These are phyloP conservation scores for Cladosporium sphaerospermum DNA, from an alignment of 2,329 filamentous ascomycete species.

Conservation along the genomic window DNA sequence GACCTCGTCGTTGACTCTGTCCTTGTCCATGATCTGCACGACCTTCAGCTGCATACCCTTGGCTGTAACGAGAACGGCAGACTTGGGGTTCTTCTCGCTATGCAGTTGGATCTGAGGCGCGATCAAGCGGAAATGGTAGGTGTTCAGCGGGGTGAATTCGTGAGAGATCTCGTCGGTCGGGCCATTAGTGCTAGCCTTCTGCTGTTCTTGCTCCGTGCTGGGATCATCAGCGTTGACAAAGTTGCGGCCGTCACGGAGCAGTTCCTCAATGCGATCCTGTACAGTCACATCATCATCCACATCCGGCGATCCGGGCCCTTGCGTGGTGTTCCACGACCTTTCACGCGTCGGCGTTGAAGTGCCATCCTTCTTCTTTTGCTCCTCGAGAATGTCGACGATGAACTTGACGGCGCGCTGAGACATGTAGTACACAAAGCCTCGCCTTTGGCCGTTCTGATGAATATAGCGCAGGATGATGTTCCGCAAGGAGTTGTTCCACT, in stretches of 20 bases:
- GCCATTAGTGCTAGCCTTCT: constrained; percentile 14
- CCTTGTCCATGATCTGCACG: constrained; percentile 95
- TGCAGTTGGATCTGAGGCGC: constrained; percentile 97
- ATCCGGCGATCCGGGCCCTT: constrained; percentile 33
- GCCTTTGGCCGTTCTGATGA: constrained; percentile 90
- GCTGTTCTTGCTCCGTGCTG: constrained; percentile 38
- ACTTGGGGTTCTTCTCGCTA: constrained; percentile 95
- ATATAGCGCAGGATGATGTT: constrained; percentile 97
- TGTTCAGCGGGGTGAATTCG: constrained; percentile 86
- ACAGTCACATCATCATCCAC: constrained; percentile 61
- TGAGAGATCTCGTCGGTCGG: constrained; percentile 67
- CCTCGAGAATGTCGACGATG: constrained; percentile 93
- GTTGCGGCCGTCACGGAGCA: constrained; percentile 75
- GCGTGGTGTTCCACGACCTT: constrained; percentile 21
- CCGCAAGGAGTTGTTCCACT: constrained; percentile 94
- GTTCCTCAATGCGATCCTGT: constrained; percentile 77
- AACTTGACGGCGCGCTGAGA: constrained; percentile 95
- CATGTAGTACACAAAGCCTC: constrained; percentile 96
- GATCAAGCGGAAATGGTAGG: constrained; percentile 89
- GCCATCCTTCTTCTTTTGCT: constrained; percentile 69
- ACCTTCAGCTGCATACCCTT: constrained; percentile 99
- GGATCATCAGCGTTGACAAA: constrained; percentile 69
- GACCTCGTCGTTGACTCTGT: constrained; percentile 83
- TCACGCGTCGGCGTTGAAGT: constrained; percentile 18
- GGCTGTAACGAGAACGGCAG: constrained; percentile 91